Conservation (phyloP, 352 stramenopile species). For the Phytophthora niederhauseri region DNA sequence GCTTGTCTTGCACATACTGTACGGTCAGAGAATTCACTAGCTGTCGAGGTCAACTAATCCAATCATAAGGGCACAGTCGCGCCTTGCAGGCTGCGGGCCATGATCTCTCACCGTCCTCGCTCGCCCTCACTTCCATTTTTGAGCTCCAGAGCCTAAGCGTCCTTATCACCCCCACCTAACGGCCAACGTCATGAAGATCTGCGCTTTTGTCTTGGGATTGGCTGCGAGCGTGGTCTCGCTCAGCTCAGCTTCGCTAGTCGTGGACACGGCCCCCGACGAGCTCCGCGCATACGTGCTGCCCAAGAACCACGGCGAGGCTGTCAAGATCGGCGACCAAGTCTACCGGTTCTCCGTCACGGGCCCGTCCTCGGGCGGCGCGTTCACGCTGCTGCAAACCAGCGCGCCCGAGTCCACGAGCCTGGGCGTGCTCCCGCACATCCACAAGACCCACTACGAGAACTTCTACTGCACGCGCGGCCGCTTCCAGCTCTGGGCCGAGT, state of each 20-base stretch:
- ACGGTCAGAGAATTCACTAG: neutral
- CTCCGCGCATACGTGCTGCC: conserved; percentile 54
- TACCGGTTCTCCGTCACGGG: conserved; percentile 62
- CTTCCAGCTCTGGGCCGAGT: conserved; percentile 57
- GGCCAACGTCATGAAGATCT: conserved; percentile 30
- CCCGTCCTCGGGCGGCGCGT: conserved; percentile 46
- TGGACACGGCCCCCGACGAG: conserved; percentile 46
- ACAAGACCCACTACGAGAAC: conserved; percentile 67
- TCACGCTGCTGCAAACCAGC: conserved; percentile 53
- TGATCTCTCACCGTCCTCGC: neutral
- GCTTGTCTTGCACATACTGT: neutral
- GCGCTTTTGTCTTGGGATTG: conserved; percentile 21
- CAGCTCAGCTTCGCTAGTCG: conserved; percentile 39
- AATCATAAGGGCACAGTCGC: neutral
- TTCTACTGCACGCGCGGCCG: conserved; percentile 62
- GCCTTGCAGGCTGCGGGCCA: neutral
- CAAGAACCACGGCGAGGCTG: conserved; percentile 47
- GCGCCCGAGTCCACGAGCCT: conserved; percentile 52
- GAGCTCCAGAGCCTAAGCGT: conserved; percentile 1
- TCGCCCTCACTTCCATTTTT: conserved; percentile 26
- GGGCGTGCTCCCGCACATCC: conserved; percentile 57
- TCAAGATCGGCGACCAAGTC: conserved; percentile 48
- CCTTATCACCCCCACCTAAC: neutral
- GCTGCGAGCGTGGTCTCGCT: conserved; percentile 23
- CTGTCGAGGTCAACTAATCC: neutral